phyloP scores from a whole-genome alignment of 2,329 filamentous ascomycete genomes.

The Talaromyces atroroseus region DNA sequence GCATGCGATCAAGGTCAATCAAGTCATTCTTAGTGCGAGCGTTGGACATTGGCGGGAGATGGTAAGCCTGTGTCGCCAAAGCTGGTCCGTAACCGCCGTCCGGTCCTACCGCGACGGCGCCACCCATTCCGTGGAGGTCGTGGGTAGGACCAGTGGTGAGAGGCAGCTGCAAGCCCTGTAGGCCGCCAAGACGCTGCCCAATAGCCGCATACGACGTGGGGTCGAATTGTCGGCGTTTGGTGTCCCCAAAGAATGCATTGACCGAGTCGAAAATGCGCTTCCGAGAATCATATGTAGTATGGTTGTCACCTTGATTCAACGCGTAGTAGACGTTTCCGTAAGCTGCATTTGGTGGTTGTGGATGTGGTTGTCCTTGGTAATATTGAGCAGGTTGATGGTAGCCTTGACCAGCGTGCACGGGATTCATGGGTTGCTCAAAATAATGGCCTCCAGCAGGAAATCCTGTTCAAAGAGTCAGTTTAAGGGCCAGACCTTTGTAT shows the following conservation, averaged over 20 bases:
- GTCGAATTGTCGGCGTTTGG: conserved; percentile 87
- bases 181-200: conserved; percentile 76
- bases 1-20: conserved; percentile 85
- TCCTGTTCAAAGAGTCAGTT: conserved; percentile 18
- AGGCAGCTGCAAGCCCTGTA: conserved; percentile 64
- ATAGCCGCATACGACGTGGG: conserved; percentile 86
- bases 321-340: conserved; percentile 75
- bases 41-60: conserved; percentile 79
- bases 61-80: conserved; percentile 71
- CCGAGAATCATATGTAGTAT: conserved; percentile 61
- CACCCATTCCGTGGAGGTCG: conserved; percentile 44
- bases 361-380: conserved; percentile 51
- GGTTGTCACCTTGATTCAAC: conserved; percentile 58
- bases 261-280: conserved; percentile 84
- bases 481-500: background rate
- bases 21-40: conserved; percentile 90
- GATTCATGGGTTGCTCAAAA: conserved; percentile 43
- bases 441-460: conserved; percentile 49
- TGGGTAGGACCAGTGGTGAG: conserved; percentile 52
- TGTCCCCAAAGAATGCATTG: conserved; percentile 89
- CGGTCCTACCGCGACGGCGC: conserved; percentile 52
- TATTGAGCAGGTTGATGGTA: conserved; percentile 44
- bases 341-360: conserved; percentile 51
- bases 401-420: conserved; percentile 36
- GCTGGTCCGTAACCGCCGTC: conserved; percentile 53